These are phyloP conservation scores for Cubamyces sp. DNA, from an alignment of 768 basidiomycete species.

Conservation along the genomic window DNA sequence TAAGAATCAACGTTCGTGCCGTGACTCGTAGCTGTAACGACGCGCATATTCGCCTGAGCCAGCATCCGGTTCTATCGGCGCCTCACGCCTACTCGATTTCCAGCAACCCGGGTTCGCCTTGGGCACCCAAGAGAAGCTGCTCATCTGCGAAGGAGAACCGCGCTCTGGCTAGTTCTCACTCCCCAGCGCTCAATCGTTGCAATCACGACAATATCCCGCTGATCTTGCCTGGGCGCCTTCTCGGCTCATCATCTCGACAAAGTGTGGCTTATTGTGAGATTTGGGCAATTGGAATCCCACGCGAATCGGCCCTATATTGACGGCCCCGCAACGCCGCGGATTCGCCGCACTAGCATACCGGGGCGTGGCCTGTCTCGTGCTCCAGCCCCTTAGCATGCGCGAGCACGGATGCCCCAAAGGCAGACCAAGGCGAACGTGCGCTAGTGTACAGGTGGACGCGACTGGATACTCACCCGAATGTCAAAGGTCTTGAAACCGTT, in stretches of 20 bases:
- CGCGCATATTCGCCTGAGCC: too few relatives aligned
- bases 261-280: slow-evolving; percentile 13
- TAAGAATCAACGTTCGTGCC: neutral
- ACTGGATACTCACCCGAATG: slow-evolving; percentile 66
- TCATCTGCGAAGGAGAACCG: too few relatives aligned
- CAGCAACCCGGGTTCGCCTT: too few relatives aligned
- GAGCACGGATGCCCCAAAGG: neutral
- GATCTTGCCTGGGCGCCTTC: neutral
- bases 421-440: neutral
- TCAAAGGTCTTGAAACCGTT: slow-evolving; percentile 99
- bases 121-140: too few relatives aligned
- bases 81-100: too few relatives aligned
- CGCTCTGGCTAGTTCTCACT: too few relatives aligned
- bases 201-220: too few relatives aligned
- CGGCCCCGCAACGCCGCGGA: slow-evolving; percentile 11
- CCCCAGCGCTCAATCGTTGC: too few relatives aligned
- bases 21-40: too few relatives aligned
- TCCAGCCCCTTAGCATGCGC: neutral
- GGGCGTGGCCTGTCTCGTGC: neutral
- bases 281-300: neutral
- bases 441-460: neutral
- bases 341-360: neutral
- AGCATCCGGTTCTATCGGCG: too few relatives aligned
- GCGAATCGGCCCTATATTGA: slow-evolving; percentile 4
- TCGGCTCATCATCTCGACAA: slow-evolving; percentile 16